Base-by-base conservation (phyloP, 495 filamentous ascomycete genomes). In the Aspergillus funiculosus region DNA sequence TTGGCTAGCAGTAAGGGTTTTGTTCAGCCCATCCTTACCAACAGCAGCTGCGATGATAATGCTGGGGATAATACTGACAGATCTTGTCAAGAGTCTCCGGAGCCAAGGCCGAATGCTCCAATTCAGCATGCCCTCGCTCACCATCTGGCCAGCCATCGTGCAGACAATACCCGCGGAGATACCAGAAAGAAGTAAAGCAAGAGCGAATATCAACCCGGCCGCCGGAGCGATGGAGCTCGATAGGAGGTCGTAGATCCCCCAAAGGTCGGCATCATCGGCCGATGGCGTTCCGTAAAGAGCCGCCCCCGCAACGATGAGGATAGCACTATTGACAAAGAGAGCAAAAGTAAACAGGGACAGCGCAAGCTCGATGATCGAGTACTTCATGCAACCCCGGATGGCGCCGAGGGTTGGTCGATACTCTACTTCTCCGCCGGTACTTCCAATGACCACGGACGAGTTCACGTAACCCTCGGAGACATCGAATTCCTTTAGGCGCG, bases 261-360 rank as follows among this genome's bases (percentile, higher is more conserved):
- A 94, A 25, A 95, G 79, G 46, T 89, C 83, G 13, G 84, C 87
- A 44, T 75, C 65, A 24, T 72, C 63, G 3, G 81, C 79, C 9
- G 72, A 68, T 2, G 69, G 55, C 14, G 72, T 76, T 21, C 63
- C 59, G 53, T 80, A 88, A 0, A 95, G 79, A 1, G 84, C 81
- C 4, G 88, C 82, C 25, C 88, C 89, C 1, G 89, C 85, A 14
- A 89, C 85, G 59, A 95, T 92, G 35, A 95, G 79, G 56, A 95
- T 95, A 43, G 89, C 76, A 47, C 80, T 85, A 67, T 95, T 95
- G 56, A 95, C 87, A 52, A 95, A 95, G n/a, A 94, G 78, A 5
- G 89, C 89, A 57, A 94, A 92, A 13, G 87, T 87, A 57, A 90
- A 87, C n/a, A 95, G 81, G 0, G 85, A 86, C 24, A 91, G 50